Evolutionary conservation across 2,329 filamentous ascomycete species (phyloP), one percentile per base, ranked within the genome.

Genomic region (Rachicladosporium sp.): DNA sequence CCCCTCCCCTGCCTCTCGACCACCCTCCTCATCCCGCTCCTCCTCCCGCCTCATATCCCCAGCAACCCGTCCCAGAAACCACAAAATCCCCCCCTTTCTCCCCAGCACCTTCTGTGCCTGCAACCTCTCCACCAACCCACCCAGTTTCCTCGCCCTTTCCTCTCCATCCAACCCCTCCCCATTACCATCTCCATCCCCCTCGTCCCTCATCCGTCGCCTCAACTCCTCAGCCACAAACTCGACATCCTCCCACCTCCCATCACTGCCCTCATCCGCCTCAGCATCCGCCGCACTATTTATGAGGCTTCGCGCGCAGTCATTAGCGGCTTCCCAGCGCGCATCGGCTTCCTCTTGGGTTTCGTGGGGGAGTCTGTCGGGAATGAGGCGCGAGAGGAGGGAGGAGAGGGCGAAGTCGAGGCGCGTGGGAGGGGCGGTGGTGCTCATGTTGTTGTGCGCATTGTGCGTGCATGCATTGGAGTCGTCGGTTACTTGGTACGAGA

Each of bases 81-180:
- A 93, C 12, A 98, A 70, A 49, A 98, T 95, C 3, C 83, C 86
- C 87, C 88, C 96, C 72, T 98, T 98, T 61, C 94, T 83, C 53
- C 84, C 82, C 33, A 98, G 71, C 4, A 96, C 88, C 0, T 88
- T 88, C 48, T 95, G 78, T n/a, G 86, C 83, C 19, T 95, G 70
- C 11, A 98, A 73, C 41, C 86, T 76, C 29, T 85, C 86, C 63
- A 95, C 94, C 21, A 98, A 73, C 55, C 94, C 93, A 15, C 86
- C 82, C 62, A 95, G 94, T 45, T 80, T 76, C 12, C 89, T 71
- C 3, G 88, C 86, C 61, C 88, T 75, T 52, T 76, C 77, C 13
- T 70, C 82, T n/a, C n/a, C n/a, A n/a, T n/a, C n/a, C n/a, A n/a
- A n/a, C 15, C 15, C 15, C 3, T 19, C 15, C 15, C 15, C 15